phyloP scores from a whole-genome alignment of 371 early-diverging fungal genomes.

The Syncephalastrum sp. region DNA sequence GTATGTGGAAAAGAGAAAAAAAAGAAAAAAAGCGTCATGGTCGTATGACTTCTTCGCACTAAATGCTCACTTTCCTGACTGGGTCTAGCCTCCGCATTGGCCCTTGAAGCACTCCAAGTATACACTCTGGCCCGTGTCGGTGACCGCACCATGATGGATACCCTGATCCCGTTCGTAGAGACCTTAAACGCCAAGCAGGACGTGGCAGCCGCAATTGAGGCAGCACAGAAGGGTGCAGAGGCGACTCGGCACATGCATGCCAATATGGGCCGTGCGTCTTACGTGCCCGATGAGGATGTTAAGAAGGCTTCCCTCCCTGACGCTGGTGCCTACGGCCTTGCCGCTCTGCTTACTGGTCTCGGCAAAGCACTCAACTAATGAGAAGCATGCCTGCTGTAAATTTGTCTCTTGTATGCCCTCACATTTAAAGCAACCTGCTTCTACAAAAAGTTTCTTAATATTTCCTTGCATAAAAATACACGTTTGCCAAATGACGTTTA shows the following conservation, averaged over 20 bases:
- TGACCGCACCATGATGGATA: slow-evolving; percentile 81
- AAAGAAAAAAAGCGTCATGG: background rate
- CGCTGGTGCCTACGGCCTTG: slow-evolving; percentile 71
- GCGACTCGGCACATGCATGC: slow-evolving; percentile 60
- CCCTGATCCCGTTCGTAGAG: slow-evolving; percentile 67
- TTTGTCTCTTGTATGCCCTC: no score
- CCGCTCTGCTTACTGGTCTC: slow-evolving; percentile 52
- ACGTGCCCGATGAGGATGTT: slow-evolving; percentile 56
- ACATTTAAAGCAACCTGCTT: no score
- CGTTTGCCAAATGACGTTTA: no score
- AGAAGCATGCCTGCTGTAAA: no score
- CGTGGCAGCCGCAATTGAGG: slow-evolving; percentile 46
- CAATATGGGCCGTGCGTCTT: slow-evolving; percentile 70
- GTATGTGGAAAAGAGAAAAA: slow-evolving; percentile 8
- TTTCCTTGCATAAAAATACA: no score
- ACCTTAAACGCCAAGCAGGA: slow-evolving; percentile 33
- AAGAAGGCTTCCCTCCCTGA: slow-evolving; percentile 53
- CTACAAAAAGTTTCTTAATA: no score
- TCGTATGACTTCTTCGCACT: background rate
- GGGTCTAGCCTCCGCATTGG: slow-evolving; percentile 41
- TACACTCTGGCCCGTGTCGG: slow-evolving; percentile 77
- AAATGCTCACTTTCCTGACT: background rate
- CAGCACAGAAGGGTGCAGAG: slow-evolving; percentile 58
- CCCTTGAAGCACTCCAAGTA: slow-evolving; percentile 58
- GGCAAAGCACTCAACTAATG: background rate